phyloP scores from a whole-genome alignment of 495 filamentous ascomycete species.

The Elasticomyces elasticus region DNA sequence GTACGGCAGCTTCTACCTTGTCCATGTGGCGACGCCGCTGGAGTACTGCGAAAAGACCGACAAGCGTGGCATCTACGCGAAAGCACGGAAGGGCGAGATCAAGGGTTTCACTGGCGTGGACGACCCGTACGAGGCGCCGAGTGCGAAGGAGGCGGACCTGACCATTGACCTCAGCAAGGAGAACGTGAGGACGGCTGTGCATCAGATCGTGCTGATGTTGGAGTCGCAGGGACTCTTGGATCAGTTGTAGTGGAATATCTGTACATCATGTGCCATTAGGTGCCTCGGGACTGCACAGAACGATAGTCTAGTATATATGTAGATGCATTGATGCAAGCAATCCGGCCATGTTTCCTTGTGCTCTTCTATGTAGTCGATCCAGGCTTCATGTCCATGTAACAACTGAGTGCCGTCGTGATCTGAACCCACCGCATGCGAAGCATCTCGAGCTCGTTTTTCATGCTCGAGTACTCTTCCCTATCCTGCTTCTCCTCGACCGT shows the following conservation, averaged over 20 bases:
- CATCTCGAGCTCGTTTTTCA: neutral
- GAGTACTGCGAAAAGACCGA: slow-evolving; percentile 92
- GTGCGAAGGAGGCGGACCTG: slow-evolving; percentile 70
- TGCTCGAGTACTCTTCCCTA: neutral
- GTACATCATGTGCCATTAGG: too few species aligned
- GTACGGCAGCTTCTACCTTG: slow-evolving; percentile 81
- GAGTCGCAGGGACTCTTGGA: slow-evolving; percentile 83
- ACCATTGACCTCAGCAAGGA: slow-evolving; percentile 76
- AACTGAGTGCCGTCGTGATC: too few species aligned
- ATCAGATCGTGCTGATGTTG: slow-evolving; percentile 89
- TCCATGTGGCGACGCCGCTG: slow-evolving; percentile 88
- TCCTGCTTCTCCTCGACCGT: too few species aligned
- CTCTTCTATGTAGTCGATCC: too few species aligned
- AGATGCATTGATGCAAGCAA: too few species aligned
- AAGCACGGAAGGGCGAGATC: slow-evolving; percentile 82
- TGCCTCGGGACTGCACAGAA: too few species aligned
- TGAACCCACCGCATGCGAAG: too few species aligned
- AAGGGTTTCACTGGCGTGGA: slow-evolving; percentile 98
- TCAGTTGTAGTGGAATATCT: slow-evolving; percentile 30
- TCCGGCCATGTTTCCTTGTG: too few species aligned
- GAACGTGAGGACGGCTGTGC: slow-evolving; percentile 82
- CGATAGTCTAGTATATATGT: too few species aligned
- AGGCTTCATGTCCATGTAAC: too few species aligned
- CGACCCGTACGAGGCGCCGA: slow-evolving; percentile 85
- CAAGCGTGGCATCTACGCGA: slow-evolving; percentile 79